Base-by-base conservation (phyloP, 768 basidiomycete genomes). In the Cystofilobasidium capitatum region DNA sequence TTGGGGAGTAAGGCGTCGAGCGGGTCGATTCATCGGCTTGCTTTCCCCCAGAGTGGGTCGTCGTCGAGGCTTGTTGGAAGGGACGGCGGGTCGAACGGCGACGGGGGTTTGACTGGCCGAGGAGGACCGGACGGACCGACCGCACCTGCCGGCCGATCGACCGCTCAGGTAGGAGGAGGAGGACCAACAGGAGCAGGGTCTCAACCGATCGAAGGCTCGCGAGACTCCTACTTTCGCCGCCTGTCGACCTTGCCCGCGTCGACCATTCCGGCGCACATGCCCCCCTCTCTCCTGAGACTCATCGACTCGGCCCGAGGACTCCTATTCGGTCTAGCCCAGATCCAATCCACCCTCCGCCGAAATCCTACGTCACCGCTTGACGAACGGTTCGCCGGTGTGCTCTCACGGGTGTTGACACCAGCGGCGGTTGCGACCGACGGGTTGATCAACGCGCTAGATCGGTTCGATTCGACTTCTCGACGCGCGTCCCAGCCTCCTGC, bases 171-270 rank as follows among this genome's bases (percentile, higher is more conserved):
- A n/a, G n/a, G n/a, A n/a, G n/a, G n/a, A n/a, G n/a, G n/a, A n/a
- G n/a, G n/a, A n/a, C n/a, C n/a, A n/a, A n/a, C n/a, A n/a, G n/a
- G n/a, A n/a, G n/a, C n/a, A n/a, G n/a, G n/a, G n/a, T n/a, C n/a
- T n/a, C 73, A 68, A 2, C 71, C 70, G 0, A 84, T 88, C 77
- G 85, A 90, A 47, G 82, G 83, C 4, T 89, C 93, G 73, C 84
- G 89, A 29, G 88, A 91, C 73, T 88, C 90, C 1, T 98, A 99
- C 77, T 99, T 99, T 79, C 86, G 87, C 42, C 85, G 92, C n/a
- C 80, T 94, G 29, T 91, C 91, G 2, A 85, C 86, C 37, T 79
- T 91, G 6, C 87, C 88, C 1, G 78, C 80, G 0, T 82, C 83
- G 37, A 78, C 81, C 10, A 81, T 84, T 37, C 81, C 85, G 24